phyloP scores from a whole-genome alignment of 352 stramenopile species.

The Globisporangium takayamanum region DNA sequence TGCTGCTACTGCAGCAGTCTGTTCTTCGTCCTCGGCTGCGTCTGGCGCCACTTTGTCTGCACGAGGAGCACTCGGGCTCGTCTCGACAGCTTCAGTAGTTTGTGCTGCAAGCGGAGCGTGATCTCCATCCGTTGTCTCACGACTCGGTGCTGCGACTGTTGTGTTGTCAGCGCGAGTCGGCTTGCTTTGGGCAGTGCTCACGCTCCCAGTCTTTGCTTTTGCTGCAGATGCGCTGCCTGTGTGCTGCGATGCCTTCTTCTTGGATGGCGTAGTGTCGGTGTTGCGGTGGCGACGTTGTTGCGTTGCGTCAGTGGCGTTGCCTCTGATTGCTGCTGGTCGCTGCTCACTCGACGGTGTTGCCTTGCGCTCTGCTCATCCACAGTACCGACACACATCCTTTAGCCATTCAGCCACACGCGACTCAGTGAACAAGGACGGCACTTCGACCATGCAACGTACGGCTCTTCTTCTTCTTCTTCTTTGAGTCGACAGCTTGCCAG shows the following conservation, averaged over 20 bases:
- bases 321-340: too few relatives aligned
- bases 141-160: neutral
- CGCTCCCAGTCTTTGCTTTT: neutral
- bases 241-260: too few relatives aligned
- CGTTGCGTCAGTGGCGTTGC: too few relatives aligned
- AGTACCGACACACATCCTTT: neutral
- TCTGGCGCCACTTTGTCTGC: neutral
- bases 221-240: too few relatives aligned
- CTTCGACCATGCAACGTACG: slow-evolving; percentile 13
- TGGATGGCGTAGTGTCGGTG: too few relatives aligned
- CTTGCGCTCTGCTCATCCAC: too few relatives aligned
- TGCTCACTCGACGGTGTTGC: too few relatives aligned
- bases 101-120: too few relatives aligned
- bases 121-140: neutral
- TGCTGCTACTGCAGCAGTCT: neutral
- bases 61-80: neutral
- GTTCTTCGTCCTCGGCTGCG: too few relatives aligned
- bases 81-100: neutral
- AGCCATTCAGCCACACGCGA: too few relatives aligned
- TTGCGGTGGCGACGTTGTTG: too few relatives aligned
- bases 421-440: too few relatives aligned
- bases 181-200: neutral
- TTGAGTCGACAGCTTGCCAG: slow-evolving; percentile 20
- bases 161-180: neutral
- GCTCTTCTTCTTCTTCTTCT: slow-evolving; percentile 11